phyloP scores from a whole-genome alignment of 164 flowering plant species.

The Chimonanthus salicifolius region DNA sequence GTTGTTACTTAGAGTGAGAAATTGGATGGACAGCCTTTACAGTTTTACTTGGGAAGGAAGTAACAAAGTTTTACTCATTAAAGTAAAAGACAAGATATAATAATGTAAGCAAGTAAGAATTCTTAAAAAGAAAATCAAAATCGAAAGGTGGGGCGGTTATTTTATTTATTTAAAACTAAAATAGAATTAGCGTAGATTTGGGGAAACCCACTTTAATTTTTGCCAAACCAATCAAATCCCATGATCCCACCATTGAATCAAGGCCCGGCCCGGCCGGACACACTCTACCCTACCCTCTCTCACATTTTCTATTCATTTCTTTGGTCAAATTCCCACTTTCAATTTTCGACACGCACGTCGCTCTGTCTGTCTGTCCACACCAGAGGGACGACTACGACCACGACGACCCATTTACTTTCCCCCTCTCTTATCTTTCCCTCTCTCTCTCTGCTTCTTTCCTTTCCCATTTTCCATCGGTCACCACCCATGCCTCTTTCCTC shows the following conservation, averaged over 20 bases:
- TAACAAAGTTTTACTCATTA: neutral
- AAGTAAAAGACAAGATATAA: neutral
- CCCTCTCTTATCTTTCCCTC: neutral
- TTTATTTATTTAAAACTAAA: neutral
- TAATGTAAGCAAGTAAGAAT: neutral
- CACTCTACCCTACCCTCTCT: neutral
- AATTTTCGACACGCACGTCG: constrained; percentile 5
- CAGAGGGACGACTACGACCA: too few relatives aligned
- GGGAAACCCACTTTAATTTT: neutral
- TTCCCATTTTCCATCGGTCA: neutral
- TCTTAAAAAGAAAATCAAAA: neutral
- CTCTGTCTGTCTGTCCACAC: constrained; percentile 5
- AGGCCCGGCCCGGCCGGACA: neutral
- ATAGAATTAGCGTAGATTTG: neutral
- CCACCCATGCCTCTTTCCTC: neutral
- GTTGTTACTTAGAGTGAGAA: neutral
- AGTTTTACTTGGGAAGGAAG: neutral
- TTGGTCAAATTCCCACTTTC: constrained; percentile 6
- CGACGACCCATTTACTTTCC: neutral
- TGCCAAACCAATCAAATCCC: too few relatives aligned
- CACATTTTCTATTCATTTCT: neutral
- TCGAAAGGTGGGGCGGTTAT: neutral
- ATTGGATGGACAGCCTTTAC: neutral
- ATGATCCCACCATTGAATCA: neutral
- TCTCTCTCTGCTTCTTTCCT: neutral